Conservation (phyloP, 2,329 filamentous ascomycete species). For the Metarhizium rileyi region DNA sequence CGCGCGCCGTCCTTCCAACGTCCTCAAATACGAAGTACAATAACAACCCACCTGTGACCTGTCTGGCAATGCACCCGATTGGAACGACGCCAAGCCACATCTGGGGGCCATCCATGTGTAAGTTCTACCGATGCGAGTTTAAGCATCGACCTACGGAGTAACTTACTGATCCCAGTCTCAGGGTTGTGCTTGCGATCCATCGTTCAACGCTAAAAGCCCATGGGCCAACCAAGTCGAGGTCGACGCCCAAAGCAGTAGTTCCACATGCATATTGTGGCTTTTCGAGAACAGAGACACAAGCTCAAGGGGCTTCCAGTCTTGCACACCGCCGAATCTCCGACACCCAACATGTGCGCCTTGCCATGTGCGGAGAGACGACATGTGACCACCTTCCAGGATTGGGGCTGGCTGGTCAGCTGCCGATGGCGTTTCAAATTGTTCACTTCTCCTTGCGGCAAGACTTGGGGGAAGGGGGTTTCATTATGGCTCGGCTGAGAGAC, state of each 20-base stretch:
- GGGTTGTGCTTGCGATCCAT: not conserved
- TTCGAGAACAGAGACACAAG: not conserved
- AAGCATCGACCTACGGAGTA: not conserved
- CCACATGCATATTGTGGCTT: not conserved
- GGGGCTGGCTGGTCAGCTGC: not conserved
- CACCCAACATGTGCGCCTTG: not conserved
- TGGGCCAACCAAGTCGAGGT: not conserved
- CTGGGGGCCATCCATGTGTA: not conserved
- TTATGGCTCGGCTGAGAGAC: not conserved
- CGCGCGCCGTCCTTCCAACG: not conserved
- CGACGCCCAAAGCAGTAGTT: slow-evolving; percentile 2
- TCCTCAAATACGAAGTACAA: not conserved
- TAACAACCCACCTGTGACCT: no score
- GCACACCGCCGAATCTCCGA: not conserved
- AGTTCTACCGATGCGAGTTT: not conserved
- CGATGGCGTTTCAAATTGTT: not conserved
- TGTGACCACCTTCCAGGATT: not conserved
- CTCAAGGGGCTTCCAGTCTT: not conserved
- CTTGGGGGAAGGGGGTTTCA: not conserved
- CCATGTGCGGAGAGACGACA: not conserved
- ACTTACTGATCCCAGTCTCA: not conserved
- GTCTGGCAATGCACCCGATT: slow-evolving; percentile 1
- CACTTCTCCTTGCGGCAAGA: not conserved
- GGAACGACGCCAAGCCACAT: not conserved
- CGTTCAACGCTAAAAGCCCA: not conserved